Conservation (phyloP, 116 monocot genomes). For the Cymodocea nodosa region DNA sequence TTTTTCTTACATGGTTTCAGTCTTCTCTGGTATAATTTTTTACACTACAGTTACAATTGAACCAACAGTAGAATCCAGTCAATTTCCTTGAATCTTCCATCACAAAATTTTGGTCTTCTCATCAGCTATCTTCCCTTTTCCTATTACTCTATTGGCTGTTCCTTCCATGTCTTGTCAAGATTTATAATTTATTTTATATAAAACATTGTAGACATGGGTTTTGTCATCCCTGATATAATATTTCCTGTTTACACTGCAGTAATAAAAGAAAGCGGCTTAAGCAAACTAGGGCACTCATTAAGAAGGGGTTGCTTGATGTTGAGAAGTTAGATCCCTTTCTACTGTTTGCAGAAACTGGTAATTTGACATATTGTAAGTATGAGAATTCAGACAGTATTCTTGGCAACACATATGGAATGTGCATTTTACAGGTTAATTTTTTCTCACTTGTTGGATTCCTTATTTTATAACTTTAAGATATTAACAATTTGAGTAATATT, state of each 20-base stretch:
- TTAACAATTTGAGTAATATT: neutral
- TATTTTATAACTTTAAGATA: too few species aligned
- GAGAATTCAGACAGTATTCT: conserved; percentile 86
- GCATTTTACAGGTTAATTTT: conserved; percentile 75
- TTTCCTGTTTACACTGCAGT: conserved; percentile 24
- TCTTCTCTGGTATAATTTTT: neutral
- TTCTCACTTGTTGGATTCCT: neutral
- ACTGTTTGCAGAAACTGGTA: conserved; percentile 67
- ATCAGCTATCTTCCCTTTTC: neutral
- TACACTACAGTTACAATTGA: conserved; percentile 47
- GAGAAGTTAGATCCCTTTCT: conserved; percentile 73
- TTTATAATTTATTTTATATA: neutral
- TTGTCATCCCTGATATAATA: neutral
- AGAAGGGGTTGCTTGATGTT: conserved; percentile 54
- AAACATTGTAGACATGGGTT: neutral
- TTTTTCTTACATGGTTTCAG: neutral
- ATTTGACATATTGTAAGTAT: conserved; percentile 77
- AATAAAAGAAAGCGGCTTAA: conserved; percentile 86
- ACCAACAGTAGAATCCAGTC: neutral
- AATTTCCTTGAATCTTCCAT: neutral
- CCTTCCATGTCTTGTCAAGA: neutral
- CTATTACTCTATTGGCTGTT: neutral
- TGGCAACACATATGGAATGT: conserved; percentile 97
- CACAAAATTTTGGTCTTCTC: too few species aligned
- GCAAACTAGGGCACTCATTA: conserved; percentile 68